Conservation (phyloP, 2,329 filamentous ascomycete species). For the Grosmannia clavigera region DNA sequence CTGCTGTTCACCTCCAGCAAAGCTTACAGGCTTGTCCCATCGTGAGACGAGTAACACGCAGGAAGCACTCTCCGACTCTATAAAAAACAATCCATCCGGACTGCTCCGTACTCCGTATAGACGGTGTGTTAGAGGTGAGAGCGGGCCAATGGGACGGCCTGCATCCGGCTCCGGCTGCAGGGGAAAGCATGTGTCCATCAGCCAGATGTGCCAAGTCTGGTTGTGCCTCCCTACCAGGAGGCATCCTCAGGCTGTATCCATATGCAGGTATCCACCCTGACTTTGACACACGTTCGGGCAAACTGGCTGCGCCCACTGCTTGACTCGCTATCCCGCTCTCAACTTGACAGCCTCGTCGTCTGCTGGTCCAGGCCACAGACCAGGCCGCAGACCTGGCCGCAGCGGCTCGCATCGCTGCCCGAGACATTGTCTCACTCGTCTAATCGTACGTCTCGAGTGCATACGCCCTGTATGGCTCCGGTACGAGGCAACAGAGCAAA, state of each 20-base stretch:
- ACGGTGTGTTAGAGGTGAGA: not conserved
- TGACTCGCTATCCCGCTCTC: not conserved
- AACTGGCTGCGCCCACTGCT: not conserved
- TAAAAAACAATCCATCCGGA: not conserved
- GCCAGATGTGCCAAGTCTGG: not conserved
- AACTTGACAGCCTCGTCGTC: not conserved
- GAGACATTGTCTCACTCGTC: not conserved
- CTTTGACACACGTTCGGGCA: not conserved
- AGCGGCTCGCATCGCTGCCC: not conserved
- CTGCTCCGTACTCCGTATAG: too few species aligned
- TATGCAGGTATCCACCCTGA: not conserved
- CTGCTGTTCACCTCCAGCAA: not conserved
- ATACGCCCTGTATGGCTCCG: not conserved
- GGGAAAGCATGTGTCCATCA: not conserved
- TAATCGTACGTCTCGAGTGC: not conserved
- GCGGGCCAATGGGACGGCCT: not conserved
- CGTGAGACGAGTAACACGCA: not conserved
- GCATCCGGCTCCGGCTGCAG: not conserved
- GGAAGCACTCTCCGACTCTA: not conserved
- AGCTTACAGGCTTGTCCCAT: not conserved
- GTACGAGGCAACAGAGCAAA: not conserved
- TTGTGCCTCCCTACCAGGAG: not conserved
- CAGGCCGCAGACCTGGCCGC: not conserved
- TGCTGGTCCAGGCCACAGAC: not conserved
- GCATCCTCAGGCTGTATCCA: not conserved